Evolutionary conservation across 306 rosid species (phyloP).

Genomic region (Medicago arabica): DNA sequence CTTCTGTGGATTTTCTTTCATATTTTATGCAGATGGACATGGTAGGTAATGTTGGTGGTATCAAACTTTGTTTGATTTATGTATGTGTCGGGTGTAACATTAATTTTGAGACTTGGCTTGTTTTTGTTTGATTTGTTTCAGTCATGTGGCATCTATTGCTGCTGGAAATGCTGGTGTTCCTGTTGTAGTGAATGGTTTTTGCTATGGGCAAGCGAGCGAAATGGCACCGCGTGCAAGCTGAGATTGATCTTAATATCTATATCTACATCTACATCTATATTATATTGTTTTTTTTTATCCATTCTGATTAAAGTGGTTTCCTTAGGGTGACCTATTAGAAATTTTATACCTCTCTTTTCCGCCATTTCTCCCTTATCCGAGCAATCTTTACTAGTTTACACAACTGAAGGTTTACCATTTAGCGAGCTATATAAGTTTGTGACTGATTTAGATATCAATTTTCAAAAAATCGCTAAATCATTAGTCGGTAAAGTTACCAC

Average conservation of each 20-base stretch:
- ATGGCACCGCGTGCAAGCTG: slow-evolving; percentile 90
- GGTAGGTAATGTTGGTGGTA: slow-evolving; percentile 66
- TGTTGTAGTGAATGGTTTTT: slow-evolving; percentile 69
- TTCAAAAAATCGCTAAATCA: no score
- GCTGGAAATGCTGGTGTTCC: slow-evolving; percentile 90
- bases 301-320: no score
- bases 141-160: slow-evolving; percentile 86
- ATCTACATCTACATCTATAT: slow-evolving; percentile 1
- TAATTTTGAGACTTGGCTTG: not conserved
- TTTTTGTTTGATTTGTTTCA: slow-evolving; percentile 43
- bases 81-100: not conserved
- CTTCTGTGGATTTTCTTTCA: slow-evolving; percentile 81
- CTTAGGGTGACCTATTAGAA: no score
- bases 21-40: slow-evolving; percentile 84
- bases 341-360: no score
- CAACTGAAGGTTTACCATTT: no score
- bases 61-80: not conserved
- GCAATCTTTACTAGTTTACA: no score
- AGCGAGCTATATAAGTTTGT: no score
- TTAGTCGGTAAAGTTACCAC: no score
- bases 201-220: slow-evolving; percentile 78
- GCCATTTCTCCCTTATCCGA: no score
- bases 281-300: no score
- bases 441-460: no score
- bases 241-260: not conserved